phyloP scores from a whole-genome alignment of 1,284 basidiomycete species.

The Lentinus polychrous region DNA sequence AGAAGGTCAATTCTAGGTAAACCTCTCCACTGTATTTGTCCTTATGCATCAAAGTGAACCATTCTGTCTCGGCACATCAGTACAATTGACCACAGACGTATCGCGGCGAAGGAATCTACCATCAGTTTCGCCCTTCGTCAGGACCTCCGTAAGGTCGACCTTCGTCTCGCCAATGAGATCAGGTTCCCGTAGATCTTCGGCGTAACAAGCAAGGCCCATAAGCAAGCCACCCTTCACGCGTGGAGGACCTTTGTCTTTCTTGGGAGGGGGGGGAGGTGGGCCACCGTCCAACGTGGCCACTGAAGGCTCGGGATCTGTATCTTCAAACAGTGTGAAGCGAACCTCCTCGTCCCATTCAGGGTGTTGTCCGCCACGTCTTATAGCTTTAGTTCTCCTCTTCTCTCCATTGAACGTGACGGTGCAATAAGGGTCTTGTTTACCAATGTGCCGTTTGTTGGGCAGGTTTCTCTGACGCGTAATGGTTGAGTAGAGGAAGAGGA shows the following conservation, averaged over 20 bases:
- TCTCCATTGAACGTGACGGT: slow-evolving; percentile 73
- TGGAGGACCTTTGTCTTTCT: slow-evolving; percentile 37
- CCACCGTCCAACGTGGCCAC: slow-evolving; percentile 41
- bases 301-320: slow-evolving; percentile 59
- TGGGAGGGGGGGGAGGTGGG: slow-evolving; percentile 57
- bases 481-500: slow-evolving; percentile 15
- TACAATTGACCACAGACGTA: slow-evolving; percentile 2
- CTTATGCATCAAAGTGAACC: slow-evolving; percentile 87
- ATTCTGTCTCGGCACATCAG: slow-evolving; percentile 51
- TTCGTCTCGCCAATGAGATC: slow-evolving; percentile 90
- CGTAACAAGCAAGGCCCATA: slow-evolving; percentile 85
- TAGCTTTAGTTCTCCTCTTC: slow-evolving; percentile 81
- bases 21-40: slow-evolving; percentile 92
- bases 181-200: slow-evolving; percentile 92
- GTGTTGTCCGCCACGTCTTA: slow-evolving; percentile 95
- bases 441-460: slow-evolving; percentile 90
- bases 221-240: slow-evolving; percentile 68
- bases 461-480: slow-evolving; percentile 66
- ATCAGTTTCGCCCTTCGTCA: slow-evolving; percentile 95
- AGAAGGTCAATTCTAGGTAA: slow-evolving; percentile 92
- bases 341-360: slow-evolving; percentile 99
- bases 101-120: slow-evolving; percentile 46
- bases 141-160: slow-evolving; percentile 84
- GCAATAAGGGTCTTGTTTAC: slow-evolving; percentile 98
- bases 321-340: slow-evolving; percentile 86